phyloP scores from a whole-genome alignment of 2,329 filamentous ascomycete species.

The Fonsecaea multimorphosa region DNA sequence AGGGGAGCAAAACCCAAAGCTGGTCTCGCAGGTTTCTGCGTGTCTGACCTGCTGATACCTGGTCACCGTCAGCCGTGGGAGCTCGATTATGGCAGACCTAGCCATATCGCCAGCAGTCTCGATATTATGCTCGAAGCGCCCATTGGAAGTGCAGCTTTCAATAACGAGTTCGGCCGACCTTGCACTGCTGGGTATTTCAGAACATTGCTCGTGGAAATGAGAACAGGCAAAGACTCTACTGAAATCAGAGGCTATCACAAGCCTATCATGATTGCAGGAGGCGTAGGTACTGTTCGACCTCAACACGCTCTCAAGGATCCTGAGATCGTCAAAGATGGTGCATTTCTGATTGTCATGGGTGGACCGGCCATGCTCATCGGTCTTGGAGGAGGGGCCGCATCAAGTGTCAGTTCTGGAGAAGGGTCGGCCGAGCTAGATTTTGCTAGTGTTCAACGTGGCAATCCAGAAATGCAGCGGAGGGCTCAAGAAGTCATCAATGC shows the following conservation, averaged over 20 bases:
- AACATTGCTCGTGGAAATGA: conserved; percentile 76
- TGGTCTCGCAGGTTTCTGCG: conserved; percentile 89
- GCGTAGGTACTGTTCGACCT: conserved; percentile 88
- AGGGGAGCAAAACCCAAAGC: conserved; percentile 92
- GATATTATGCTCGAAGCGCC: conserved; percentile 98
- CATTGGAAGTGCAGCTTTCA: conserved; percentile 92
- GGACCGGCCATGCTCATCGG: conserved; percentile 98
- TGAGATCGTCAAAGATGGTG: conserved; percentile 79
- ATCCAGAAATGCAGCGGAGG: conserved; percentile 92
- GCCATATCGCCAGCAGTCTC: conserved; percentile 89
- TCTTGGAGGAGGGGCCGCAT: conserved; percentile 92
- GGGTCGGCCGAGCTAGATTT: conserved; percentile 93
- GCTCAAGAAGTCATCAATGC: conserved; percentile 98
- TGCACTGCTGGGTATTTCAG: conserved; percentile 89
- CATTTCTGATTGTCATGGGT: conserved; percentile 88
- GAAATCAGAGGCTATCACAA: conserved; percentile 95
- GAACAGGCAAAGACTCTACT: conserved; percentile 63
- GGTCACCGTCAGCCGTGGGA: conserved; percentile 87
- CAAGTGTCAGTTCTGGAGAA: conserved; percentile 85
- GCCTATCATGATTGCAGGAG: conserved; percentile 97
- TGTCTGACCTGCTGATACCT: conserved; percentile 91
- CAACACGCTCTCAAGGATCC: conserved; percentile 88
- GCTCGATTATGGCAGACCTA: conserved; percentile 78
- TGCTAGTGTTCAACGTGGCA: conserved; percentile 94
- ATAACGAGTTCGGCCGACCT: conserved; percentile 96